These are phyloP conservation scores for Debaryomyces hansenii DNA, from an alignment of 805 yeast species.

Conservation along the genomic window DNA sequence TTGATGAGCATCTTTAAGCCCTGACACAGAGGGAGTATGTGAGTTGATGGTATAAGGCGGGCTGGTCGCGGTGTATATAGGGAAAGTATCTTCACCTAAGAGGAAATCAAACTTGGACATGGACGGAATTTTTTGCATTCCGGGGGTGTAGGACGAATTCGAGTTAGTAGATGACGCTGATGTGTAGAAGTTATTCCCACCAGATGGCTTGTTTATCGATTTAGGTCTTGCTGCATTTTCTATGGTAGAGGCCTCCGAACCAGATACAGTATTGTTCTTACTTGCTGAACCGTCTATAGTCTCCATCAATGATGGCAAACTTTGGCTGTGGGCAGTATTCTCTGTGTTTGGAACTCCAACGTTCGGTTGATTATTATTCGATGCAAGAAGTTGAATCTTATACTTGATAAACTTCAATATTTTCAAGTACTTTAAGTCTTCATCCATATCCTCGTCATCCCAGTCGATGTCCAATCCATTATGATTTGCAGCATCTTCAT, in stretches of 20 bases:
- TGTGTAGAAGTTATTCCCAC: background rate
- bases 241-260: background rate
- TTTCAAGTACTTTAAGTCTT: conserved; percentile 44
- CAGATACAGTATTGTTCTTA: background rate
- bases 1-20: conserved; percentile 8
- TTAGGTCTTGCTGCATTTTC: background rate
- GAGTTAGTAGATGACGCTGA: conserved; percentile 2
- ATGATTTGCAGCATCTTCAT: conserved; percentile 13
- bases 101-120: conserved; percentile 21
- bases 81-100: conserved; percentile 19
- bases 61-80: conserved; percentile 14
- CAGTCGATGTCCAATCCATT: conserved; percentile 37
- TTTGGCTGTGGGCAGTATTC: background rate
- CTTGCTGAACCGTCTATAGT: background rate
- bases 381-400: conserved; percentile 17
- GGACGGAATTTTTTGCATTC: conserved; percentile 12
- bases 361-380: background rate
- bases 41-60: background rate
- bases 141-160: background rate
- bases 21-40: background rate
- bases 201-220: background rate
- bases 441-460: conserved; percentile 50
- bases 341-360: background rate
- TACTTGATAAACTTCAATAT: conserved; percentile 42
- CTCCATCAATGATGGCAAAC: background rate